Evolutionary conservation across 805 yeast genomes (phyloP), one percentile per base, ranked within the genome.

Genomic region (Nakazawaea holstii): DNA sequence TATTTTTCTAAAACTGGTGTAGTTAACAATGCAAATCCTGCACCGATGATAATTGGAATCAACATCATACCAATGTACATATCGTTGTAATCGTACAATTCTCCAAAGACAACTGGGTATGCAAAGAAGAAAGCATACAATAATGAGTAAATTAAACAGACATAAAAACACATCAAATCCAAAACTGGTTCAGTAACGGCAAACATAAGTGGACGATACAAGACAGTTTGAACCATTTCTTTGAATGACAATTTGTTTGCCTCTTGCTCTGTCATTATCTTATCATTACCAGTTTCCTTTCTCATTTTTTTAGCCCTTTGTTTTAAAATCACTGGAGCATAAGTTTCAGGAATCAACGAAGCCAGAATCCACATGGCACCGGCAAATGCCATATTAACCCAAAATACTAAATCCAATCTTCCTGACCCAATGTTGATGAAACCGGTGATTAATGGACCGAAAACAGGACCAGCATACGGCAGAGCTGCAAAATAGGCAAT

Each of bases 61-160:
- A 87, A 76, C 95, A 91, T 87, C 56, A 90, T 69, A 32, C 97
- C 97, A 55, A 86, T 80, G 45, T 73, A 72, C 56, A 87, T 87
- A 64, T 88, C 95, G 54, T 82, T 73, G 66, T 73, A 89, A 41
- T 82, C 88, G 59, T 90, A 87, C 46, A 89, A 73, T 47, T 82
- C 85, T 47, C 74, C 76, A 64, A 90, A 90, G 45, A 90, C 87
- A 45, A 84, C 95, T 4, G 97, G 97, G 67, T 86, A 90, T 0
- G 97, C 97, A 68, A 89, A 90, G 80, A 90, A 90, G 72, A 90
- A 90, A 10, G 96, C 96, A 60, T 90, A 90, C 44, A 90, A 72
- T 61, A 90, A 73, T n/a, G 96, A 84, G 69, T 90, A 90, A 64
- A 90, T 88, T 62, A 90, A 74, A 53, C 95, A 90, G 51, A 90